Conservation (phyloP, 768 basidiomycete genomes). For the Sistotremastrum niveocremeum region DNA sequence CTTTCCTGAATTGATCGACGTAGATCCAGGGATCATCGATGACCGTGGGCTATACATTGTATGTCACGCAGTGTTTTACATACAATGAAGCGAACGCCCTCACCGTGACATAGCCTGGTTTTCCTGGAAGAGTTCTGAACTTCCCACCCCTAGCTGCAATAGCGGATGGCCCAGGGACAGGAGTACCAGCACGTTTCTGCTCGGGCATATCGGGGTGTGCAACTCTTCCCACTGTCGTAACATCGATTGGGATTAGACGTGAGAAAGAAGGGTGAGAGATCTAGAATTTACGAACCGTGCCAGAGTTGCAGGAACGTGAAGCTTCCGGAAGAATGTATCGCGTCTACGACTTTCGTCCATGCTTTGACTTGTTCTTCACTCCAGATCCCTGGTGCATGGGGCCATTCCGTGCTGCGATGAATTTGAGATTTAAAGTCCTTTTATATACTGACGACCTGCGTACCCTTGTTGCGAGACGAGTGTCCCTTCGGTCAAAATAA, state of each 20-base stretch:
- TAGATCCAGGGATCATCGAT: constrained; percentile 18
- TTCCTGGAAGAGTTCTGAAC: neutral
- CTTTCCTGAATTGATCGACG: constrained; percentile 18
- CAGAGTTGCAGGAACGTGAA: constrained; percentile 13
- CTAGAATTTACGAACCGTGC: neutral
- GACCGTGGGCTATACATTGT: constrained; percentile 11
- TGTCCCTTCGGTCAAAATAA: constrained; percentile 28
- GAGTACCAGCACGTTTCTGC: neutral
- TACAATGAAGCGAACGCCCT: too few species aligned
- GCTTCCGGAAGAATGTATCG: constrained; percentile 16
- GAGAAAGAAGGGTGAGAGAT: neutral
- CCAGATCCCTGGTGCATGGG: constrained; percentile 13
- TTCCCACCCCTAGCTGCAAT: neutral
- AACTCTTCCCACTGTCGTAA: neutral
- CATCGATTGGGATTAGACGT: too few species aligned
- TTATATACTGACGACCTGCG: neutral
- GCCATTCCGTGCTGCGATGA: neutral
- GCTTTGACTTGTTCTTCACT: constrained; percentile 13
- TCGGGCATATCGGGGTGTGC: neutral
- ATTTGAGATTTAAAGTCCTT: too few species aligned
- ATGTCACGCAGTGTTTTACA: too few species aligned
- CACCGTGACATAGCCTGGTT: neutral
- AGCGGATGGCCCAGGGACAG: neutral
- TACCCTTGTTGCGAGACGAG: constrained; percentile 31
- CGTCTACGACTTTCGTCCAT: constrained; percentile 18